A percentile compares a stretch with the other conserved stretches of the same genome.
Conservation (phyloP, 78 protist genomes). For the Dictyostelium intermedium region DNA sequence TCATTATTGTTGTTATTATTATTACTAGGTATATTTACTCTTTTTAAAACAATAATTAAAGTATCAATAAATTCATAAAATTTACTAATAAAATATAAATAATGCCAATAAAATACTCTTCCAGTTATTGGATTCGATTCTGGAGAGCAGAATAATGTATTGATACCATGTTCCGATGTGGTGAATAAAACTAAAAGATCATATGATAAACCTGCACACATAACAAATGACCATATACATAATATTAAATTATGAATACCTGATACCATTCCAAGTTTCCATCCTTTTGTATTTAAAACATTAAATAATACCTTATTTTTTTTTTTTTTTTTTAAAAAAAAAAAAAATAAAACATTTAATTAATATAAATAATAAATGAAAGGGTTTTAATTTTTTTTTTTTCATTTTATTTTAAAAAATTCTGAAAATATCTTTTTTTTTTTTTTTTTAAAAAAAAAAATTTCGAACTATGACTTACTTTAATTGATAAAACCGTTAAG, state of each 20-base stretch:
- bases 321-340: neutral
- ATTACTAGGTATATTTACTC: neutral
- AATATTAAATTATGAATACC: constrained; percentile 58
- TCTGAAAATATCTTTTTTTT: neutral
- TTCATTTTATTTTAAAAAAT: no score
- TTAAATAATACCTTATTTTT: constrained; percentile 19
- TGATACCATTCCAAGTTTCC: neutral
- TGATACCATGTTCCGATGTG: constrained; percentile 26
- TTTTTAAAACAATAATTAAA: constrained; percentile 58
- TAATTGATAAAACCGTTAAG: neutral
- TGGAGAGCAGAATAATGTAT: constrained; percentile 55
- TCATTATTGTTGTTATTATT: no score
- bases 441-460: neutral
- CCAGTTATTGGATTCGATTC: constrained; percentile 41
- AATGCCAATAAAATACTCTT: constrained; percentile 49
- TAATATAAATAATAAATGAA: neutral
- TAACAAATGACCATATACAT: constrained; percentile 40
- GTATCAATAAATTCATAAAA: constrained; percentile 85
- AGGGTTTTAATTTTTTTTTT: no score
- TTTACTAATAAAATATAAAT: constrained; percentile 64
- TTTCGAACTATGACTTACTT: neutral
- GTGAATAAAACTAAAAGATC: constrained; percentile 8
- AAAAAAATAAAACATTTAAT: no score
- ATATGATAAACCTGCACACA: constrained; percentile 33
- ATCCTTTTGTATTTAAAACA: constrained; percentile 20